Evolutionary conservation across 495 filamentous ascomycete species (phyloP), one percentile per base, ranked within the genome.

Genomic region (Penicillium ochrochloron): DNA sequence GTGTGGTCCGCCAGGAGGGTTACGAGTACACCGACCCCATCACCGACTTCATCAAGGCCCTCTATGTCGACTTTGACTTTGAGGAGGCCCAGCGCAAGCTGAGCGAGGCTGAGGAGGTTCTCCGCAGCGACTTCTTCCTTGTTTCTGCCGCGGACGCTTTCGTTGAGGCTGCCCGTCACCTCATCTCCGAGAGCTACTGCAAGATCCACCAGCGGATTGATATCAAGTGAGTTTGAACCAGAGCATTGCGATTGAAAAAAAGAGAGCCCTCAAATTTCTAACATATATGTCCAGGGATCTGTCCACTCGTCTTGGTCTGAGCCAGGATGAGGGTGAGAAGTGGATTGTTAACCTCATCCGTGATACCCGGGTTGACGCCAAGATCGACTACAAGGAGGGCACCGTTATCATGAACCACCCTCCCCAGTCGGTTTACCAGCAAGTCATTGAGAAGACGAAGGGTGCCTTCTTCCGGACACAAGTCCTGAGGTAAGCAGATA

Each of bases 381-480:
- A 99, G 86, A 96, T 99, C 67, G 95, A 99, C 77, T 98, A 97
- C 80, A 91, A 98, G 83, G 92, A 94, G 80, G 95, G 95, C 68
- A 99, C 95, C 44, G 95, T 99, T 31, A 88, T 99, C 63, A 99
- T 99, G 95, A 99, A 99, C 82, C 95, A 99, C 81, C 95, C 95
- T 50, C 94, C 95, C 21, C 93, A 93, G 81, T 96, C 91, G 31
- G 94, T 99, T 59, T 98, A 98, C 82, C 95, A 99, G 82, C 95
- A 99, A 78, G 95, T 98, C 67, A 97, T 97, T 72, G 94, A 97
- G 84, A 85, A 89, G 78, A 97, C 94, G 39, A 95, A 95, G 86
- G 94, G 93, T 68, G 92, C 91, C 57, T 95, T 96, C 84, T 95
- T 96, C 84, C 83, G 92, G 72, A 92, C 89, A 61, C 89, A 92